Evolutionary conservation across 2,329 filamentous ascomycete genomes (phyloP).

Genomic region (Colletotrichum simmondsii): DNA sequence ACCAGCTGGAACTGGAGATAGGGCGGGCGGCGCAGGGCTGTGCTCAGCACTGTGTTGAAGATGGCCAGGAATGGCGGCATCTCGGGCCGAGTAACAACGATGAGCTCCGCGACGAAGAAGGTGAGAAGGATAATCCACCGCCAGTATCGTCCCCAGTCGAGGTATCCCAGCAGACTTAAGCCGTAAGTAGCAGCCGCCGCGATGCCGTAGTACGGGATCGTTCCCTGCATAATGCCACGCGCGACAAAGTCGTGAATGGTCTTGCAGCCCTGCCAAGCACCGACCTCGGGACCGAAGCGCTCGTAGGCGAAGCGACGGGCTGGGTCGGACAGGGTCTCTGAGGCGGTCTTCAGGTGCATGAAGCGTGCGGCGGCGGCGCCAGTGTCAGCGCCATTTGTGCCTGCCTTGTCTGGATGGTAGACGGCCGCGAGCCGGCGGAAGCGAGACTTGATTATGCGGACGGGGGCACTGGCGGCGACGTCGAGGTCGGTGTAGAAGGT

Average conservation of each 20-base stretch:
- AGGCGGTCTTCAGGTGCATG: constrained; percentile 83
- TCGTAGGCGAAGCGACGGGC: constrained; percentile 88
- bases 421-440: constrained; percentile 81
- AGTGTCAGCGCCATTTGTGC: constrained; percentile 46
- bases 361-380: constrained; percentile 65
- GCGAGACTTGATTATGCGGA: constrained; percentile 79
- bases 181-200: constrained; percentile 69
- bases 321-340: constrained; percentile 84
- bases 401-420: constrained; percentile 87
- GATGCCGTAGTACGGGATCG: constrained; percentile 70
- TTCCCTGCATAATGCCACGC: constrained; percentile 68
- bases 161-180: constrained; percentile 72
- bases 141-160: constrained; percentile 75
- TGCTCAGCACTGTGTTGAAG: constrained; percentile 57
- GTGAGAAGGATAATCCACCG: constrained; percentile 68
- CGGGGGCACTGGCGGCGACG: constrained; percentile 72
- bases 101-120: constrained; percentile 67
- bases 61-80: constrained; percentile 56
- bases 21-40: constrained; percentile 60
- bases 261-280: constrained; percentile 72
- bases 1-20: constrained; percentile 90
- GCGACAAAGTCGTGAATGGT: constrained; percentile 80
- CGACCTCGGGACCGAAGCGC: constrained; percentile 81
- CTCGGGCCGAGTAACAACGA: constrained; percentile 64
- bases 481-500: constrained; percentile 85